phyloP scores from a whole-genome alignment of 2,329 filamentous ascomycete genomes.

The Sclerotinia minor region DNA sequence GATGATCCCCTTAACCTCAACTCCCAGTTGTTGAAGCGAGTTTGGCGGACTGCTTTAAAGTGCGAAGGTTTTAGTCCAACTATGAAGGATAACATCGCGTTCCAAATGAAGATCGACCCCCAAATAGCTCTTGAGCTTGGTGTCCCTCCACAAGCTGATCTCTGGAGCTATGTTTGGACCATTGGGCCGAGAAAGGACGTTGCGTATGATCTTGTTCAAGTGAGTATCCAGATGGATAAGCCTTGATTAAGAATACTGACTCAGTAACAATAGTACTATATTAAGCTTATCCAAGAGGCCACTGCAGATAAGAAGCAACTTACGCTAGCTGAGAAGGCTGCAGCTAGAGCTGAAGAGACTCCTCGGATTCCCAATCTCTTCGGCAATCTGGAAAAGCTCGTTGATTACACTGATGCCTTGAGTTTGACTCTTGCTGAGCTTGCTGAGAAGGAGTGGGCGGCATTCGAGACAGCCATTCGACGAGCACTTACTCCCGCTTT shows the following conservation, averaged over 20 bases:
- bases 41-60: conserved; percentile 53
- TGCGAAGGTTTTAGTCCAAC: conserved; percentile 61
- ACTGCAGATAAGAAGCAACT: conserved; percentile 47
- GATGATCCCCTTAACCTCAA: conserved; percentile 51
- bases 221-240: conserved; percentile 41
- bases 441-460: conserved; percentile 50
- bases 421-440: conserved; percentile 51
- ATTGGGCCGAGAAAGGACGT: conserved; percentile 51
- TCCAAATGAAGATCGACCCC: conserved; percentile 43
- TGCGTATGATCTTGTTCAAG: conserved; percentile 56
- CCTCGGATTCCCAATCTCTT: conserved; percentile 31
- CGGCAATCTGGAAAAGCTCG: conserved; percentile 52
- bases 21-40: conserved; percentile 53
- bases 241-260: conserved; percentile 1
- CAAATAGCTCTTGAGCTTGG: conserved; percentile 46
- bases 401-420: conserved; percentile 44
- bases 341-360: conserved; percentile 25
- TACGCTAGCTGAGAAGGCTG: conserved; percentile 47
- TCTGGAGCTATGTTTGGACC: conserved; percentile 56
- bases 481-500: conserved; percentile 33
- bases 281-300: conserved; percentile 55
- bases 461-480: conserved; percentile 52
- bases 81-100: conserved; percentile 62
- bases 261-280: conserved; percentile 52
- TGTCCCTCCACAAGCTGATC: conserved; percentile 50